phyloP scores from a whole-genome alignment of 441 rosid species.

The Capsella rubella region DNA sequence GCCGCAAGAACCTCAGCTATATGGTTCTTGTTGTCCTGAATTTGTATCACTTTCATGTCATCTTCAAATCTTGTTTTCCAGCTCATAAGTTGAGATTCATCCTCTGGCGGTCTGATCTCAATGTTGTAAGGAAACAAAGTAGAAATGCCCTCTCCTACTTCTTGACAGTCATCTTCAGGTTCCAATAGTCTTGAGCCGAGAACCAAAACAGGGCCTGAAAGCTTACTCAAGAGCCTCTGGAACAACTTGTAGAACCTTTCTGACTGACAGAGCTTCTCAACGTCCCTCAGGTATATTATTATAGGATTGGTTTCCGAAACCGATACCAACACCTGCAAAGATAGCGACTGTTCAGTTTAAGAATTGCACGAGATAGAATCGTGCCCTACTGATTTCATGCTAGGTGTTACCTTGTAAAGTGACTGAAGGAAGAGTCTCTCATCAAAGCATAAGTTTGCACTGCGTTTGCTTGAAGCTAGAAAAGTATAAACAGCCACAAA shows the following conservation, averaged over 20 bases:
- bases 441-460: constrained; percentile 80
- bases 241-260: constrained; percentile 71
- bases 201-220: constrained; percentile 75
- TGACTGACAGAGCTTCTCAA: constrained; percentile 81
- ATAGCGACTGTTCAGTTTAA: constrained; percentile 24
- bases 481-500: constrained; percentile 26
- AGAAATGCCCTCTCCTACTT: constrained; percentile 72
- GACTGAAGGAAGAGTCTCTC: constrained; percentile 84
- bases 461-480: constrained; percentile 63
- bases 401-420: constrained; percentile 73
- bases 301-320: constrained; percentile 71
- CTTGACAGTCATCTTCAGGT: constrained; percentile 70
- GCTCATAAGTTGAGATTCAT: constrained; percentile 73
- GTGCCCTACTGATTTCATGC: background rate
- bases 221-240: constrained; percentile 68
- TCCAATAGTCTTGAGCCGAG: constrained; percentile 87
- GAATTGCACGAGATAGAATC: background rate
- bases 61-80: constrained; percentile 92
- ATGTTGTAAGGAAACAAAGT: constrained; percentile 80
- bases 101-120: constrained; percentile 84
- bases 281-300: constrained; percentile 86
- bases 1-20: constrained; percentile 89
- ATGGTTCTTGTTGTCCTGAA: constrained; percentile 93
- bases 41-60: constrained; percentile 86
- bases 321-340: constrained; percentile 74